Percentiles rank a stretch among this genome's conserved stretches.
Conservation (phyloP, 1,284 basidiomycete genomes). For the Polyporus tsugae region DNA sequence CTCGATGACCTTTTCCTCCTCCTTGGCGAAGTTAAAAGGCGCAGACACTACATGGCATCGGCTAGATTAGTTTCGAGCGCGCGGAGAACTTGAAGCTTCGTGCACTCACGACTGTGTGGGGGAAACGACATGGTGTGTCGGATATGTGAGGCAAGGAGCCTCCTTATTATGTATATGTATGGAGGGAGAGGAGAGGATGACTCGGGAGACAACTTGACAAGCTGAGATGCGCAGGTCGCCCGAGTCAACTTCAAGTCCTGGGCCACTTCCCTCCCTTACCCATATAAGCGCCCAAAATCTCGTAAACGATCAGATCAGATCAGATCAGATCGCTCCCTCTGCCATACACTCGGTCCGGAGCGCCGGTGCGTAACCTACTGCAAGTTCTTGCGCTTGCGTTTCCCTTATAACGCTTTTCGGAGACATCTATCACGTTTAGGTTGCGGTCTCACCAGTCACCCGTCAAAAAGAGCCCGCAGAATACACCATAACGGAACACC, state of each 20-base stretch:
- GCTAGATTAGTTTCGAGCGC: conserved; percentile 12
- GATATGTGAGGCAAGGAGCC: background rate
- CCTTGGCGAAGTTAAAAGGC: conserved; percentile 88
- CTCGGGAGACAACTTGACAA: background rate
- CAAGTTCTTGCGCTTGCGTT: too few relatives aligned
- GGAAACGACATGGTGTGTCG: conserved; percentile 66
- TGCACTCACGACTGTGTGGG: conserved; percentile 72
- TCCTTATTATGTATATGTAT: conserved; percentile 6
- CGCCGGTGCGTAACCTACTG: background rate
- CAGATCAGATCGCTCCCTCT: conserved; percentile 20
- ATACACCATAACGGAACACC: too few relatives aligned
- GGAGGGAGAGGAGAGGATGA: conserved; percentile 4
- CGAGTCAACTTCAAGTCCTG: conserved; percentile 27
- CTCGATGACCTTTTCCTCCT: conserved; percentile 92
- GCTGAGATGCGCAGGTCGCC: conserved; percentile 13
- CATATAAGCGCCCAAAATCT: conserved; percentile 26
- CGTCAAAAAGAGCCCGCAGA: too few relatives aligned
- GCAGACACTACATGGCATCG: conserved; percentile 60
- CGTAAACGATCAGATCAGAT: conserved; percentile 30
- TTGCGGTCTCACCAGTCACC: too few relatives aligned
- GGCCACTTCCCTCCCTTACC: conserved; percentile 18
- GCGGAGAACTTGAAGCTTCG: background rate
- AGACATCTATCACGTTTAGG: too few relatives aligned
- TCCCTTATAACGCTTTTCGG: too few relatives aligned
- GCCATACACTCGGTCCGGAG: background rate